Percentiles rank a stretch among this genome's conserved stretches.
phyloP scores from a whole-genome alignment of 2,329 filamentous ascomycete genomes.

The Phialocephala sp. region DNA sequence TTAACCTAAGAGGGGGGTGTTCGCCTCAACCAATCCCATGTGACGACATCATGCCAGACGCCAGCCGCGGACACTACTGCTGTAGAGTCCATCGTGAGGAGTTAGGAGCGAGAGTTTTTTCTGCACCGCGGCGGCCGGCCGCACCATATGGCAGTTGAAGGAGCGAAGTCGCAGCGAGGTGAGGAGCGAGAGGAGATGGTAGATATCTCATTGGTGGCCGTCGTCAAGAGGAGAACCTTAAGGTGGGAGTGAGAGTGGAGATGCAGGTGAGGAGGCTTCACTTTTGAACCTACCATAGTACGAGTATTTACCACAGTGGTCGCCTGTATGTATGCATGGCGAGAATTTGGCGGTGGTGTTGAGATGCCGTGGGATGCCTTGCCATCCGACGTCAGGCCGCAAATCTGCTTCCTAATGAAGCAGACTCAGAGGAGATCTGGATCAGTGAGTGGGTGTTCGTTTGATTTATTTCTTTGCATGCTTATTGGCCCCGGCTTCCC shows the following conservation, averaged over 20 bases:
- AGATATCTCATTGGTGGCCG: not conserved
- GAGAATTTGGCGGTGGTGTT: not conserved
- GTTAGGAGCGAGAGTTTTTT: not conserved
- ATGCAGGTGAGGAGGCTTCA: not conserved
- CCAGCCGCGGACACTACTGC: not conserved
- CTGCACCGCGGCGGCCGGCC: not conserved
- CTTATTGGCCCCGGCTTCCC: constrained; percentile 18
- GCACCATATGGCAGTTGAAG: not conserved
- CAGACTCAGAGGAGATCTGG: not conserved
- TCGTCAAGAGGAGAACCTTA: not conserved
- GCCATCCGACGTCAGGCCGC: constrained; percentile 19
- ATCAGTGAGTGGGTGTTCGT: not conserved
- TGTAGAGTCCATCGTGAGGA: not conserved
- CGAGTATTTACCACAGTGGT: not conserved
- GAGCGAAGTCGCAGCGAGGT: constrained; percentile 5
- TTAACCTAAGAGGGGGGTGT: not conserved
- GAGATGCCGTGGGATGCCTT: not conserved
- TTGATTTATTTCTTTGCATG: not conserved
- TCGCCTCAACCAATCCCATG: constrained; percentile 1
- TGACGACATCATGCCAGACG: constrained; percentile 5
- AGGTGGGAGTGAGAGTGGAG: not conserved
- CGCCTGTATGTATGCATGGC: not conserved
- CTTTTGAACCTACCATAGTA: not conserved
- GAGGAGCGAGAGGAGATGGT: not conserved
- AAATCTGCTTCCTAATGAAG: constrained; percentile 14